These are phyloP conservation scores for Acmispon strigosus DNA, from an alignment of 306 rosid genomes.

Conservation along the genomic window DNA sequence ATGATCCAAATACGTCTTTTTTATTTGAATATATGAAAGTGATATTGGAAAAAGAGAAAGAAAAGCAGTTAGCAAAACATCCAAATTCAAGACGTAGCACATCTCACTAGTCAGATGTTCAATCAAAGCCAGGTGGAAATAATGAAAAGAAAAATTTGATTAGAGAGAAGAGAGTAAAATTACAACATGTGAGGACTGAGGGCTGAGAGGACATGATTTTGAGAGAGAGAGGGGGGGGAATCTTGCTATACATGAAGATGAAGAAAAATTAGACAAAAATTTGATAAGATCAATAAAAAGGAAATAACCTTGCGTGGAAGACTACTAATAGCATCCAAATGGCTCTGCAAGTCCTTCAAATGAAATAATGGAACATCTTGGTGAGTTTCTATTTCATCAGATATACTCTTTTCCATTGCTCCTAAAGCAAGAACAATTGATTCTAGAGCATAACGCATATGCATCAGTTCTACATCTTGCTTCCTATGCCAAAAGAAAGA, in stretches of 20 bases:
- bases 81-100: constrained; percentile 2
- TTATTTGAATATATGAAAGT: constrained; percentile 2
- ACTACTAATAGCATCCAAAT: constrained; percentile 78
- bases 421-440: constrained; percentile 82
- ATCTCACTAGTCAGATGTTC: neutral
- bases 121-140: neutral
- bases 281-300: constrained; percentile 18
- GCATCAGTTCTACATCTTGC: constrained; percentile 96
- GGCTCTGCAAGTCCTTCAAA: constrained; percentile 75
- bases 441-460: constrained; percentile 95
- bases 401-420: constrained; percentile 59
- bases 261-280: constrained; percentile 17
- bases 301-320: constrained; percentile 79
- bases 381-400: constrained; percentile 43
- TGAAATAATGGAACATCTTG: constrained; percentile 52
- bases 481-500: constrained; percentile 47
- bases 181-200: neutral
- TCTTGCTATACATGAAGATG: neutral
- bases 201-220: constrained; percentile 3
- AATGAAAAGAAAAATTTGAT: neutral
- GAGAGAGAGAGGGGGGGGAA: neutral
- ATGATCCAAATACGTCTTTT: no score
- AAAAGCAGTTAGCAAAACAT: neutral
- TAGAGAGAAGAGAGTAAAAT: neutral
- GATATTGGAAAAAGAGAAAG: neutral